Evolutionary conservation across 192 early-diverging fungal species (phyloP).

Genomic region (Backusella tuberculispora): DNA sequence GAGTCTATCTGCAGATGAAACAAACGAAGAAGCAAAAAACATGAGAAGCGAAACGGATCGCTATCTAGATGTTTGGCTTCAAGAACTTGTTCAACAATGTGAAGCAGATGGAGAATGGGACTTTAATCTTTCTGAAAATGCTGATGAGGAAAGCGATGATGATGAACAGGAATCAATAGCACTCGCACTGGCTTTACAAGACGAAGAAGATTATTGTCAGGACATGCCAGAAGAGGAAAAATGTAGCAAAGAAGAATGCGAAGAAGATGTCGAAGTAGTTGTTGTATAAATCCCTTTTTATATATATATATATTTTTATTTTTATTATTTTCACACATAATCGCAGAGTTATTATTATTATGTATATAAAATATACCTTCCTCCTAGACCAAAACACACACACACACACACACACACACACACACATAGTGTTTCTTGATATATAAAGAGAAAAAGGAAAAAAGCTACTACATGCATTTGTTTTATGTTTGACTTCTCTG

Average conservation of each 20-base stretch:
- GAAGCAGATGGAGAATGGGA: slow-evolving; percentile 39
- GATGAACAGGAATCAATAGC: slow-evolving; percentile 39
- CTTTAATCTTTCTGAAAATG: not conserved
- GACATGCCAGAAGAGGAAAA: slow-evolving; percentile 26
- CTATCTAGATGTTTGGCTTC: slow-evolving; percentile 38
- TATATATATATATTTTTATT: not conserved
- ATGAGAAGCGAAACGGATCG: slow-evolving; percentile 38
- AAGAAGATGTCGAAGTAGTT: slow-evolving; percentile 21
- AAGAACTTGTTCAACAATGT: slow-evolving; percentile 35
- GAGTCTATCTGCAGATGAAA: slow-evolving; percentile 34
- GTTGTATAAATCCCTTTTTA: slow-evolving; percentile 1
- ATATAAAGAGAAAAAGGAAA: not conserved
- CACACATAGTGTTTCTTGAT: not conserved
- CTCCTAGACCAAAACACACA: not conserved
- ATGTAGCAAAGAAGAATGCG: slow-evolving; percentile 20
- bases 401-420: not conserved
- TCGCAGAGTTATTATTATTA: not conserved
- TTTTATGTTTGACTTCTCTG: no score
- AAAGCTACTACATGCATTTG: not conserved
- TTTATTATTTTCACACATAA: not conserved
- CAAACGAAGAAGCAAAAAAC: slow-evolving; percentile 28
- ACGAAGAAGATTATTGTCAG: slow-evolving; percentile 34
- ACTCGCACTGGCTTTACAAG: slow-evolving; percentile 31
- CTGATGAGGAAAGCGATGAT: not conserved
- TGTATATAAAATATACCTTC: slow-evolving; percentile 1